phyloP scores from a whole-genome alignment of 495 filamentous ascomycete genomes.

The Neurospora tetraspora region DNA sequence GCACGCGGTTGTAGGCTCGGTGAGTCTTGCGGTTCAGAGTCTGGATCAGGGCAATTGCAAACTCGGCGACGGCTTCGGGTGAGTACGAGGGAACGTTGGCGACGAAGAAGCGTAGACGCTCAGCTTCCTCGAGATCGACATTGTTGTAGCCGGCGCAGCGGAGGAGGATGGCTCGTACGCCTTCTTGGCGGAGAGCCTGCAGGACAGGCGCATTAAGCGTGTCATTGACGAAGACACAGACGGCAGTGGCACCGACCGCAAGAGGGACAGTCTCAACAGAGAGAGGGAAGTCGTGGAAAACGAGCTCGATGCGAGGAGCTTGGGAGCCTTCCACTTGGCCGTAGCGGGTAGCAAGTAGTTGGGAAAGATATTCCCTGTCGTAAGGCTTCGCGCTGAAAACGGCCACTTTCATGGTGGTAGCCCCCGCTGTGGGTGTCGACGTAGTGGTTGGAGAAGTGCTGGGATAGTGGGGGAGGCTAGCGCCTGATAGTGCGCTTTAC shows the following conservation, averaged over 20 bases:
- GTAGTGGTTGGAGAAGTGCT: neutral
- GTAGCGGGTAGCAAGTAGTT: conserved; percentile 13
- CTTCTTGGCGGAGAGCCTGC: conserved; percentile 32
- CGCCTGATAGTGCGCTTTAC: neutral
- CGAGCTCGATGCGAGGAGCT: conserved; percentile 22
- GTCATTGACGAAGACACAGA: conserved; percentile 69
- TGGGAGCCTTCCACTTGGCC: neutral
- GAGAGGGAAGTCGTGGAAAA: conserved; percentile 48
- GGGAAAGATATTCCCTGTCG: conserved; percentile 42
- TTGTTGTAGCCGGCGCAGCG: conserved; percentile 67
- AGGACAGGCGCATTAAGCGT: conserved; percentile 42
- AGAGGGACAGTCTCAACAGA: conserved; percentile 46
- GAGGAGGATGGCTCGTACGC: conserved; percentile 49
- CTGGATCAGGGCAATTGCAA: conserved; percentile 55
- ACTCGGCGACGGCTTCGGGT: conserved; percentile 65
- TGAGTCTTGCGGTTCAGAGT: conserved; percentile 63
- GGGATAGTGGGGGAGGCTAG: neutral
- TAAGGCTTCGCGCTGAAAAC: conserved; percentile 56
- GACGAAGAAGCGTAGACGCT: conserved; percentile 49
- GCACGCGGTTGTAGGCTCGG: conserved; percentile 60
- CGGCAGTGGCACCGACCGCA: conserved; percentile 42
- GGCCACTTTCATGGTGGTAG: conserved; percentile 41
- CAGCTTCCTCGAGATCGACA: conserved; percentile 48
- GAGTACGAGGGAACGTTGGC: conserved; percentile 60
- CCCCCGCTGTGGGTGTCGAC: neutral